A percentile compares a stretch with the other conserved stretches of the same genome.
Conservation (phyloP, 192 early-diverging fungal species). For the Cetraspora pellucida region DNA sequence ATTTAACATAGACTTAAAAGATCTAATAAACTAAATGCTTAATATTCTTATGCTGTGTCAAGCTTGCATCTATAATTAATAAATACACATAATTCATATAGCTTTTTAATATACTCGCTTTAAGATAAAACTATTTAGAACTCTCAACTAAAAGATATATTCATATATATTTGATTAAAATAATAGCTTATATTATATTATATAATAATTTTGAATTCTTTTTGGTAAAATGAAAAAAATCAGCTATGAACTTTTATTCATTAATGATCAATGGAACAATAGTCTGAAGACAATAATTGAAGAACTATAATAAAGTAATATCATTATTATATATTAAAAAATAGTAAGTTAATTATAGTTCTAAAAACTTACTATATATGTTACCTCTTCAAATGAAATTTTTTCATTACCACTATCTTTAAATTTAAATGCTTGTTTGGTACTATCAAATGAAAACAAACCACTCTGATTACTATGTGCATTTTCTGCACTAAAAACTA, state of each 20-base stretch:
- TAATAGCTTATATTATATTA: neutral
- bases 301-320: conserved; percentile 47
- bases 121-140: conserved; percentile 9
- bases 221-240: conserved; percentile 75
- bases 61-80: conserved; percentile 76
- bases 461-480: neutral
- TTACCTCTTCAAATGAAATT: conserved; percentile 32
- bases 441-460: conserved; percentile 9
- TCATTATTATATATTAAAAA: neutral
- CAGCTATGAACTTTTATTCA: conserved; percentile 91
- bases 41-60: conserved; percentile 62
- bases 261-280: conserved; percentile 70
- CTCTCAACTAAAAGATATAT: neutral
- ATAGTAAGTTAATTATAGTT: neutral
- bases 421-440: conserved; percentile 17
- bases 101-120: conserved; percentile 76
- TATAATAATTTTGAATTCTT: conserved; percentile 40
- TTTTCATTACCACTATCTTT: conserved; percentile 30
- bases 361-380: neutral
- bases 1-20: neutral
- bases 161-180: neutral
- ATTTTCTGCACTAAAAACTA: conserved; percentile 29
- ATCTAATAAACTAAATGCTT: conserved; percentile 30
- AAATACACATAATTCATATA: conserved; percentile 74
- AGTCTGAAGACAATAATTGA: conserved; percentile 62